Base-by-base conservation (phyloP, 768 basidiomycete genomes). In the Trametes meyenii region DNA sequence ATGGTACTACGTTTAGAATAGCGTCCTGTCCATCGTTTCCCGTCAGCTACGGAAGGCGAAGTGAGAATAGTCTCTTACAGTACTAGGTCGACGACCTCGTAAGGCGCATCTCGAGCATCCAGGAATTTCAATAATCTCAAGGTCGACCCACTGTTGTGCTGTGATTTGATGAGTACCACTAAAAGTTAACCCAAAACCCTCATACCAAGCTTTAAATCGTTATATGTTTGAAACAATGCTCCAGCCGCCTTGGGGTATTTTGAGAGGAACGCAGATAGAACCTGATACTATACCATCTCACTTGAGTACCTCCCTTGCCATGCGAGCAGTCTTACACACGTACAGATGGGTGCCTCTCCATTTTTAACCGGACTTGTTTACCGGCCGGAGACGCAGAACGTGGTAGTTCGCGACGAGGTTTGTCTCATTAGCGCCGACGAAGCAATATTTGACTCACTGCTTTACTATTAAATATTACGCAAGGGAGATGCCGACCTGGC, bases 101-200 rank as follows among this genome's bases (percentile, higher is more conserved):
- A 90, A 81, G 3, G 81, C 87, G 3, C 78, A 85, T 12, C 89
- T 76, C 46, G 74, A 71, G 64, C 84, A 86, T 3, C 69, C 68
- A 33, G 74, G 65, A 0, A 93, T 77, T 48, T 92, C 89, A 24
- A 89, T 65, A 1, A 90, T 74, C 65, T 85, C 76, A 1, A 92
- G 74, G 48, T 87, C 79, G 7, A 74, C 75, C 91, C 91, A 94
- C 74, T 84, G 79, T 67, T 94, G 91, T 7, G 85, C 90, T 92
- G 24, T 10, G 14, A 6, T 11, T 23, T 5, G 2, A 6, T 45
- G 36, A 48, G 48, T 33, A 21, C 23, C 24, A 44, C 10, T 33
- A 16, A 36, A 5, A 24, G 38, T 8, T 7, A 61, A 23, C 52
- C 61, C 35, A 24, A 63, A 38, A 55, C 40, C 24, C 44, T 46